Percentiles rank a stretch among this genome's conserved stretches.
Evolutionary conservation across 1,139 yeast species (phyloP).

Genomic region (Debaryomycetaceae sp.): DNA sequence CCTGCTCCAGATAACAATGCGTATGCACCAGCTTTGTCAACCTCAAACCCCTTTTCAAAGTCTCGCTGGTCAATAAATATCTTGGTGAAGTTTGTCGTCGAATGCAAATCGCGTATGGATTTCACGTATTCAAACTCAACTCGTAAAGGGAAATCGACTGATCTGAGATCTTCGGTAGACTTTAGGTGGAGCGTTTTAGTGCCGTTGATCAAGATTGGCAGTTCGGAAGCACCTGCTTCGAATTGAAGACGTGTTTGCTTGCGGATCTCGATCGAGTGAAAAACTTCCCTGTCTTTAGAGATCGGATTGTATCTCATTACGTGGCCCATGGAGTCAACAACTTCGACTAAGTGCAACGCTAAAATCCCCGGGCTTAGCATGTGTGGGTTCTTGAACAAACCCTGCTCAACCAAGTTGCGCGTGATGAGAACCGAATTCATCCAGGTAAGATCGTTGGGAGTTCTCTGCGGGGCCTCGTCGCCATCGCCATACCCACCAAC

Average conservation of each 20-base stretch:
- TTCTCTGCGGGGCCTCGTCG: neutral
- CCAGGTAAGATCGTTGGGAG: slow-evolving; percentile 18
- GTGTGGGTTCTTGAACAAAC: slow-evolving; percentile 23
- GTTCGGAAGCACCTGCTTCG: slow-evolving; percentile 33
- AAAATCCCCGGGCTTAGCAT: slow-evolving; percentile 17
- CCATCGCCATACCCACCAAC: slow-evolving; percentile 13
- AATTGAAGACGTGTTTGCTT: slow-evolving; percentile 50
- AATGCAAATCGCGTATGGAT: slow-evolving; percentile 19
- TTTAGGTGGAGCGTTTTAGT: slow-evolving; percentile 24
- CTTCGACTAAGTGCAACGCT: slow-evolving; percentile 59
- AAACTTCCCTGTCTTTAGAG: slow-evolving; percentile 42
- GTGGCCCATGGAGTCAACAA: slow-evolving; percentile 77
- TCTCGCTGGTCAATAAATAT: slow-evolving; percentile 30
- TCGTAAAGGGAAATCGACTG: slow-evolving; percentile 42
- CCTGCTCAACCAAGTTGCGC: slow-evolving; percentile 35
- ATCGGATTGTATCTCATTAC: slow-evolving; percentile 48
- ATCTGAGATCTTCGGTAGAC: slow-evolving; percentile 14
- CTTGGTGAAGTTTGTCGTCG: slow-evolving; percentile 26
- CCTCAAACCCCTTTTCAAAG: slow-evolving; percentile 29
- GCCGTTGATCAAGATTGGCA: slow-evolving; percentile 40
- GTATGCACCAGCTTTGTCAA: slow-evolving; percentile 63
- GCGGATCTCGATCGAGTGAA: slow-evolving; percentile 58
- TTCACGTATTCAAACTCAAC: slow-evolving; percentile 34
- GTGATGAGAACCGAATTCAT: slow-evolving; percentile 22
- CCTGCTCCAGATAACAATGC: slow-evolving; percentile 49